Percentiles rank a stretch among this genome's conserved stretches.
These are phyloP conservation scores for Phytophthora kernoviae DNA, from an alignment of 352 stramenopile species.

Conservation along the genomic window DNA sequence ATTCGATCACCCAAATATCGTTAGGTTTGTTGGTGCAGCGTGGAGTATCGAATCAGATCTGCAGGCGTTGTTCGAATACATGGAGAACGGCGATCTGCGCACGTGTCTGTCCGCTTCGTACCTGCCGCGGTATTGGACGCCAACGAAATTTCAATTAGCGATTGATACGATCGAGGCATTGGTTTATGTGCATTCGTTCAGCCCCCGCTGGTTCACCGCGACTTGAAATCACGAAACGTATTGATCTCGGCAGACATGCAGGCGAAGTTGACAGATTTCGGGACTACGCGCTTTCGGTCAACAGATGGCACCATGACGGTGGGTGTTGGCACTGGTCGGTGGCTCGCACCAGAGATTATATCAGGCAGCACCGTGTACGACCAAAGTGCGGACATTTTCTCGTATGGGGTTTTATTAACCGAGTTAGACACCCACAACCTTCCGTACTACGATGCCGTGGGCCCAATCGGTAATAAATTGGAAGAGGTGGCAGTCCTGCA, in stretches of 20 bases:
- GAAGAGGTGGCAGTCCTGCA: constrained; percentile 48
- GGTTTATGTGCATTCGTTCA: constrained; percentile 49
- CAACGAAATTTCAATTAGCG: constrained; percentile 39
- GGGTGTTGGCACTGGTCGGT: constrained; percentile 59
- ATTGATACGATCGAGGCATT: constrained; percentile 43
- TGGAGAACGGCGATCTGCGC: too few relatives aligned
- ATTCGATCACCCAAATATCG: constrained; percentile 40
- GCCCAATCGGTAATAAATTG: constrained; percentile 25
- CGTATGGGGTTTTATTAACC: constrained; percentile 58
- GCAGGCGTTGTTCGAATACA: constrained; percentile 54
- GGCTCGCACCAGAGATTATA: constrained; percentile 70
- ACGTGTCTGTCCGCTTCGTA: constrained; percentile 24
- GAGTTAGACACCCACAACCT: constrained; percentile 64
- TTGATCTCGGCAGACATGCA: constrained; percentile 28
- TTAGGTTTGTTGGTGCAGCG: constrained; percentile 47
- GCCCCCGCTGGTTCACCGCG: constrained; percentile 36
- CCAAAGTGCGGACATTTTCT: constrained; percentile 58
- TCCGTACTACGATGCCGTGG: constrained; percentile 44
- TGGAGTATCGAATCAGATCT: constrained; percentile 53
- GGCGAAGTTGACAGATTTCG: constrained; percentile 40
- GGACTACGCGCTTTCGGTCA: constrained; percentile 25
- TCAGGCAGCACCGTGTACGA: constrained; percentile 56
- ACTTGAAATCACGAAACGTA: constrained; percentile 45
- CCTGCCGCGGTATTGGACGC: constrained; percentile 22
- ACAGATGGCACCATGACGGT: constrained; percentile 42